These are phyloP conservation scores for Dianthus caryophyllus DNA, from an alignment of 148 eudicot genomes.

Conservation along the genomic window DNA sequence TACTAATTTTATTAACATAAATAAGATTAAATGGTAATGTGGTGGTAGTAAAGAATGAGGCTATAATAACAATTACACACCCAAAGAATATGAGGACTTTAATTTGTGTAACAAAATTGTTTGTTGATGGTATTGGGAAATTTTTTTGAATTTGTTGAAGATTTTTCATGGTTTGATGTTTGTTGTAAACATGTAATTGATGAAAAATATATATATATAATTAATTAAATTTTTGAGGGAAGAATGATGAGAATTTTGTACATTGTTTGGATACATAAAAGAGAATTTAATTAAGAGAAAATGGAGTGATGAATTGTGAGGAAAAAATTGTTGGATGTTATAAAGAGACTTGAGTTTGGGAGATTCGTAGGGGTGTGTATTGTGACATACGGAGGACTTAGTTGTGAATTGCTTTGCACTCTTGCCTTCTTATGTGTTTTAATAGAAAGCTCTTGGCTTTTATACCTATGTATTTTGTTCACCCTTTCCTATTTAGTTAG, in stretches of 20 bases:
- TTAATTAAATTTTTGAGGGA: background rate
- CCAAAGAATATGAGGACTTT: slow-evolving; percentile 19
- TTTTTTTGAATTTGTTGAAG: background rate
- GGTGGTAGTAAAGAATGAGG: slow-evolving; percentile 10
- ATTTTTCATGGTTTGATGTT: slow-evolving; percentile 22
- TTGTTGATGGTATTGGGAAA: slow-evolving; percentile 1
- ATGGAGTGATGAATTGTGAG: background rate
- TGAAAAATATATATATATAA: background rate
- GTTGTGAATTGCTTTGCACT: background rate
- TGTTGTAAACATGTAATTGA: no score
- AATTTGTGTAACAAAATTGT: slow-evolving; percentile 2
- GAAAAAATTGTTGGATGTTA: no score
- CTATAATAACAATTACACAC: slow-evolving; percentile 20
- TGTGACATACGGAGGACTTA: background rate
- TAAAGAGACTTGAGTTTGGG: slow-evolving; percentile 20
- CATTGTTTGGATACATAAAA: background rate
- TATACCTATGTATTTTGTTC: background rate
- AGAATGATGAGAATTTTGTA: background rate
- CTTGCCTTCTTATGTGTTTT: background rate
- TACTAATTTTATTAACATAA: background rate
- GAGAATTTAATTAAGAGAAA: background rate
- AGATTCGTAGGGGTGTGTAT: slow-evolving; percentile 11
- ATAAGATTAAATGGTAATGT: background rate
- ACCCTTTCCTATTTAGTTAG: background rate
- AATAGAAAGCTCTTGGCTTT: background rate